Evolutionary conservation across 2,329 filamentous ascomycete genomes (phyloP).

Genomic region (Penicillium sclerotigenum): DNA sequence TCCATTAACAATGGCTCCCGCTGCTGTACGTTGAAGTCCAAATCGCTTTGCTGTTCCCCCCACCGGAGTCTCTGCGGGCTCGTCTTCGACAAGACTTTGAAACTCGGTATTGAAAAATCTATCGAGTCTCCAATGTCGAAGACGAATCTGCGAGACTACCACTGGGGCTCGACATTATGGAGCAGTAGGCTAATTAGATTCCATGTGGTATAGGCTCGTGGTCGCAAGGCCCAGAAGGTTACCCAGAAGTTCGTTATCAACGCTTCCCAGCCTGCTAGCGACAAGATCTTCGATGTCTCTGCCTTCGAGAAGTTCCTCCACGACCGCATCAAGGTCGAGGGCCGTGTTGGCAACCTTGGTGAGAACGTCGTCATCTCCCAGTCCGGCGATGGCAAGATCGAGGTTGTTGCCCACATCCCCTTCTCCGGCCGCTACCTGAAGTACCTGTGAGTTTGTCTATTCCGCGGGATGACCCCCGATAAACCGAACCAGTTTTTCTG

Average conservation of each 20-base stretch:
- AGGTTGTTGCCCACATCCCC: conserved; percentile 95
- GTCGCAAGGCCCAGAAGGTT: conserved; percentile 49
- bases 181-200: conserved; percentile 94
- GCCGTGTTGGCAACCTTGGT: conserved; percentile 96
- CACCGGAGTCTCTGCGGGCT: conserved; percentile 25
- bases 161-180: conserved; percentile 33
- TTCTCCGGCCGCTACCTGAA: conserved; percentile 99
- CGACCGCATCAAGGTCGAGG: conserved; percentile 98
- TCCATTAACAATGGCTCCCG: conserved; percentile 73
- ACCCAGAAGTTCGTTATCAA: conserved; percentile 89
- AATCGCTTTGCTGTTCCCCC: conserved; percentile 93
- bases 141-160: conserved; percentile 6
- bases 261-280: conserved; percentile 93
- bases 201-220: conserved; percentile 48
- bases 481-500: conserved; percentile 4
- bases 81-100: background rate
- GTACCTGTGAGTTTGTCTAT: conserved; percentile 76
- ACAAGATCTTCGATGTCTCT: conserved; percentile 99
- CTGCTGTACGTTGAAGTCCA: conserved; percentile 69
- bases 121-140: conserved; percentile 4
- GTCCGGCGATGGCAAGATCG: conserved; percentile 93
- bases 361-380: conserved; percentile 87
- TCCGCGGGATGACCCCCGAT: background rate
- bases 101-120: conserved; percentile 25
- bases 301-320: conserved; percentile 99